Evolutionary conservation across 192 early-diverging fungal species (phyloP), one percentile per base, ranked within the genome.

Genomic region (Backusella australiensis): DNA sequence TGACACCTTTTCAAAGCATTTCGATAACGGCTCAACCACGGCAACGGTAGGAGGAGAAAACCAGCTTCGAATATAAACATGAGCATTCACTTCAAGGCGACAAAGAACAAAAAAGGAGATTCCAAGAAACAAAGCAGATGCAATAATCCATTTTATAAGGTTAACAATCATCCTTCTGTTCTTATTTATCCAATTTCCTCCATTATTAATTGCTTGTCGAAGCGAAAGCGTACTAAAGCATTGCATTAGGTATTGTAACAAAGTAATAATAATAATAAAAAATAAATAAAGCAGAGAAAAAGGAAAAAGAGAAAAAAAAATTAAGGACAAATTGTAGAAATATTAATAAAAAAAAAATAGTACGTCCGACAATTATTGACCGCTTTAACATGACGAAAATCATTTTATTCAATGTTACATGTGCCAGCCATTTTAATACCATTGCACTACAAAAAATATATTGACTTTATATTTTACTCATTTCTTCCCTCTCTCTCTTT

Each of bases 21-120:
- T 69, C 32, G 70, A 78, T 19, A 83, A 29, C 19, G 77, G 80
- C n/a, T 78, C 80, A 19, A 52, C 44, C 15, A 42, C 34, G 56
- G 73, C 36, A 17, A 63, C 21, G 15, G 72, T 15, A 15, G 81
- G 67, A 17, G 49, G 75, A 1, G 69, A 69, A 35, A 84, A 26
- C 80, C 80, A 81, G 23, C 74, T 5, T 8, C 83, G 76, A 46
- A 81, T 46, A 56, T 84, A 84, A 9, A 84, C 69, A 42, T 80
- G 75, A 12, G 75, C 67, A 74, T 84, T 84, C 35, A 84, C 65
- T 38, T 84, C 79, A 32, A 77, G 41, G 49, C 76, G 38, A 66
- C 68, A 69, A 9, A 69, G 68, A 38, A 69, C 38, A 69, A 69
- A 69, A 36, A 69, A 69, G n/a, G 68, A 69, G 11, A 38, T 23